Evolutionary conservation across 345 rosid species (phyloP).

Genomic region (Salix dunnii): DNA sequence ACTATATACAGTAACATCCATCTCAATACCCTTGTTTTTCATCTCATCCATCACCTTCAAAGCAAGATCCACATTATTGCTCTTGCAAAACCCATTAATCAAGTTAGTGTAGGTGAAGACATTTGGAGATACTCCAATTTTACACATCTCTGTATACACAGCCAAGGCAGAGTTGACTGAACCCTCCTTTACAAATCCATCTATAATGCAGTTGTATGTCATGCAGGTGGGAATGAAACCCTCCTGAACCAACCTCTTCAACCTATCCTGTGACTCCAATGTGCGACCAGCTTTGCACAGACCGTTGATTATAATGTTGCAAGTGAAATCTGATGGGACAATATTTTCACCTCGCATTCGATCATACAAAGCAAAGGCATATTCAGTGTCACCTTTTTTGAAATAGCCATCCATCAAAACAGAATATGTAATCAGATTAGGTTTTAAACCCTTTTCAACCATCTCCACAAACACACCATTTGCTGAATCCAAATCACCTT

Average conservation of each 20-base stretch:
- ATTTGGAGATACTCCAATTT: constrained; percentile 52
- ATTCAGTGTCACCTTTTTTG: constrained; percentile 38
- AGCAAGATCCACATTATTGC: constrained; percentile 44
- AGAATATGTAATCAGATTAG: constrained; percentile 56
- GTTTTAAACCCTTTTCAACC: constrained; percentile 49
- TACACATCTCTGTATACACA: constrained; percentile 51
- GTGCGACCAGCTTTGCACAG: constrained; percentile 60
- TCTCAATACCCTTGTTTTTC: constrained; percentile 47
- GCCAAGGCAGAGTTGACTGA: constrained; percentile 44
- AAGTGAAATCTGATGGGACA: constrained; percentile 50
- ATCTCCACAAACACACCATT: constrained; percentile 39
- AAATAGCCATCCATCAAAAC: constrained; percentile 64
- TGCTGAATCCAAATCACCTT: constrained; percentile 48
- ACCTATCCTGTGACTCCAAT: constrained; percentile 45
- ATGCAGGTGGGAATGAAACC: constrained; percentile 46
- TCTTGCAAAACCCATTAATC: constrained; percentile 62
- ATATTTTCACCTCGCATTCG: constrained; percentile 47
- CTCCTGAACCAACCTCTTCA: constrained; percentile 42
- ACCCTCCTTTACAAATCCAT: constrained; percentile 66
- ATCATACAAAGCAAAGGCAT: constrained; percentile 48
- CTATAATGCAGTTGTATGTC: constrained; percentile 59
- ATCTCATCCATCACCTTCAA: constrained; percentile 48
- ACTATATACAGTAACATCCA: constrained; percentile 50
- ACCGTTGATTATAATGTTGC: constrained; percentile 53
- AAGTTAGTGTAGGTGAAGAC: constrained; percentile 62